Evolutionary conservation across 257 asterid genomes (phyloP), one percentile per base, ranked within the genome.

Genomic region (Solanum megistacrolobum): DNA sequence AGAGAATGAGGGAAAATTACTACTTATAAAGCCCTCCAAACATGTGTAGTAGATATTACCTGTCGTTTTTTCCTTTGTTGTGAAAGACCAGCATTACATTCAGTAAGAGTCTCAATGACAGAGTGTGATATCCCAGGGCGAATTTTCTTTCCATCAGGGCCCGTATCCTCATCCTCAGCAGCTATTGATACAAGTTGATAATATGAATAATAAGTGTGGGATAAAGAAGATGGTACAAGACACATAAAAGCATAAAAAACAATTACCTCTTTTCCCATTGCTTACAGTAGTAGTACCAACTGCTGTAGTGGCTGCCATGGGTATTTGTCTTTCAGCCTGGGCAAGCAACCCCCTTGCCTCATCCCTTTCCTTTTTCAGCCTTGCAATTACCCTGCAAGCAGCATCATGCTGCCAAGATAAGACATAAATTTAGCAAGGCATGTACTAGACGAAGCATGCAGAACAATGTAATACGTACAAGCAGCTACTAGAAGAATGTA

Each of bases 361-460:
- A 85, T 97, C 99, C 92, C 99, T 94, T 93, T 96, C 99, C 91
- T 95, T 97, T 92, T 94, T 96, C 87, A 97, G 89, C 92, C 99
- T 94, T 90, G 99, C 99, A 94, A 97, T 97, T 82, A 97, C 99
- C 92, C 99, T 98, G 91, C 99, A 96, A 7, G 99, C 99, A 62
- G 99, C 99, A 89, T 97, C 99, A 92, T 97, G 99, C 99, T 97
- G 94, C 91, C 83, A 93, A 66, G 65, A 79, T 72, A 14, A 46
- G 35, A 71, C 48, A 55, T 85, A 34, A 91, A 87, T 16, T 79
- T 88, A 12, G 89, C 13, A 38, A 36, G n/a, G 38, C 7, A 25
- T 65, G 74, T 41, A 71, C 6, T n/a, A 87, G 3, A 43, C 4
- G 60, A 68, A 85, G 68, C 82, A 39, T 21, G 12, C 87, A 85